Evolutionary conservation across 306 rosid genomes (phyloP).

Genomic region (Sechiopsis laciniata): DNA sequence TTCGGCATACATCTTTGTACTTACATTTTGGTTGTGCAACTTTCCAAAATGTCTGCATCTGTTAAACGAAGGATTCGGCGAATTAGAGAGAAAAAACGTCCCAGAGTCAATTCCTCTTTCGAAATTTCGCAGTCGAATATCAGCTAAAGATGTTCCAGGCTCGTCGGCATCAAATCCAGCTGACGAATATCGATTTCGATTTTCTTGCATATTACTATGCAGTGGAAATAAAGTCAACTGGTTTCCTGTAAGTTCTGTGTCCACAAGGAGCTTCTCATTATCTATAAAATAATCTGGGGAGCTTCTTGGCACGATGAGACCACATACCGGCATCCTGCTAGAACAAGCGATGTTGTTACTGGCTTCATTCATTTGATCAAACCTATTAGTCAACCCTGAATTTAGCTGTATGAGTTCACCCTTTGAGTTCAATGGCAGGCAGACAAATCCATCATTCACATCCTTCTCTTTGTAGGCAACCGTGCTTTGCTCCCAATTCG

Average conservation of each 20-base stretch:
- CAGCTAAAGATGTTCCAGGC: constrained; percentile 42
- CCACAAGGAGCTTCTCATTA: constrained; percentile 38
- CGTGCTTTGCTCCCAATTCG: constrained; percentile 43
- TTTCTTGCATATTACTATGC: constrained; percentile 29
- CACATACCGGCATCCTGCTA: constrained; percentile 36
- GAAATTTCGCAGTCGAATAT: constrained; percentile 35
- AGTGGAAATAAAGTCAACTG: constrained; percentile 39
- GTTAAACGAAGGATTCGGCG: constrained; percentile 27
- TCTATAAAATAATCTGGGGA: constrained; percentile 36
- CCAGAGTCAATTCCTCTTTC: constrained; percentile 37
- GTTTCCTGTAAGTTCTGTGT: constrained; percentile 41
- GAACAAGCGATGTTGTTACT: constrained; percentile 32
- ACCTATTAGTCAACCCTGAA: constrained; percentile 42
- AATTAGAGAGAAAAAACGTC: constrained; percentile 37
- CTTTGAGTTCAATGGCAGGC: constrained; percentile 92
- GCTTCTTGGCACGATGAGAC: constrained; percentile 28
- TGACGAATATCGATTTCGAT: constrained; percentile 34
- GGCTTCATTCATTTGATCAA: constrained; percentile 41
- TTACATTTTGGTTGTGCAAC: constrained; percentile 35
- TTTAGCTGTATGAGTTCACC: constrained; percentile 75
- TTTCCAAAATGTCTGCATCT: constrained; percentile 44
- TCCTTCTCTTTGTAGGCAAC: constrained; percentile 34
- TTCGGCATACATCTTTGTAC: constrained; percentile 35
- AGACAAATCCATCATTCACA: constrained; percentile 40
- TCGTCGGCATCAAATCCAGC: constrained; percentile 49